A percentile compares a stretch with the other conserved stretches of the same genome.
Conservation (phyloP, 2,329 filamentous ascomycete species). For the Didymosphaeria variabile region DNA sequence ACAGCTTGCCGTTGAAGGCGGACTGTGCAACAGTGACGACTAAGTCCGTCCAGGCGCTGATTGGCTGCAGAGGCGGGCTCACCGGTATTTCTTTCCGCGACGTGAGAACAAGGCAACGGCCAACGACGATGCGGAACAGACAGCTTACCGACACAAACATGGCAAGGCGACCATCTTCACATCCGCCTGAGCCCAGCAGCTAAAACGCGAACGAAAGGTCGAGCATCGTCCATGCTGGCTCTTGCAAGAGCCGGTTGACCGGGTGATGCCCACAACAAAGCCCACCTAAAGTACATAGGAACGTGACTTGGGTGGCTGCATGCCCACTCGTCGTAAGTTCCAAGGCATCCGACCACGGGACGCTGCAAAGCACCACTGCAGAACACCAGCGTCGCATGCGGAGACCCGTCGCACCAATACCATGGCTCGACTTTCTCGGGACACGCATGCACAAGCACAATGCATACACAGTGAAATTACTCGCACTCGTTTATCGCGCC, state of each 20-base stretch:
- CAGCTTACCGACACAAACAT: not conserved
- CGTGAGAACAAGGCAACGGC: conserved; percentile 4
- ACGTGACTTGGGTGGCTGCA: not conserved
- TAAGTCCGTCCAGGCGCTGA: not conserved
- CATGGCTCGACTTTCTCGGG: not conserved
- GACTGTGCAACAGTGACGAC: not conserved
- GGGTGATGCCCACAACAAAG: not conserved
- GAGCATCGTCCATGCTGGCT: not conserved
- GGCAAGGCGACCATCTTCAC: too few relatives aligned
- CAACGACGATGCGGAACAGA: not conserved
- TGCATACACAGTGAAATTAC: not conserved
- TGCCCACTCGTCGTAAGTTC: not conserved
- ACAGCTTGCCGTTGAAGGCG: not conserved
- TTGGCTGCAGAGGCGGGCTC: not conserved
- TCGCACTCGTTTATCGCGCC: not conserved
- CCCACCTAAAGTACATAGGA: not conserved
- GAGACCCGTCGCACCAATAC: conserved; percentile 6
- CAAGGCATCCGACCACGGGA: not conserved
- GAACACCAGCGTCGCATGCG: not conserved
- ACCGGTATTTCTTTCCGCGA: conserved; percentile 3
- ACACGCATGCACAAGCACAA: not conserved
- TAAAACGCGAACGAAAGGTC: too few relatives aligned
- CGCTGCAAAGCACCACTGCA: not conserved
- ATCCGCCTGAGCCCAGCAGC: too few relatives aligned
- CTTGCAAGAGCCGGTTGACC: not conserved